Base-by-base conservation (phyloP, 768 basidiomycete species). In the Phylloporus sp. region DNA sequence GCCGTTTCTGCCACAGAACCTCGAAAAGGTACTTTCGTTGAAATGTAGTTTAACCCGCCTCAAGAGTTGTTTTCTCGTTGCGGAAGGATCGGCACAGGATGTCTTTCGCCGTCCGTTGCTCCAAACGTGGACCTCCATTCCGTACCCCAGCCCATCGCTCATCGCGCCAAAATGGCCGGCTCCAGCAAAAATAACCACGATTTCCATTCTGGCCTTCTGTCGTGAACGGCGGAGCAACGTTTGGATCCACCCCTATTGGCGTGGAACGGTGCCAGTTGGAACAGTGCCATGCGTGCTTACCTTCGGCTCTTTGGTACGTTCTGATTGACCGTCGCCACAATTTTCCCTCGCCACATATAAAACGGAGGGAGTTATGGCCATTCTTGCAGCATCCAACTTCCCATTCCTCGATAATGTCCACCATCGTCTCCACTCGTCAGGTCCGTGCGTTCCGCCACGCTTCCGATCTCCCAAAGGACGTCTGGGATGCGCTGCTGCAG, bases 401-500 rank as follows among this genome's bases (percentile, higher is more conserved):
- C 43, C 41, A 3, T 24, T 18, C 27, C 28, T 45, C 54, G 6
- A 45, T 22, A 42, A 70, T 70, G 68, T 35, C 52, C 18, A 45
- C 5, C 31, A 12, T 5, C 32, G 27, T 23, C 34, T 6, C 41
- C 8, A 3, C 41, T 45, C 42, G 13, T 23, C 56, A 50, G 47
- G 39, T 54, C 22, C 10, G 15, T 13, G 6, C 52, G 2, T 61
- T 47, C 53, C 48, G 4, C 8, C 26, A 45, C 6, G 52, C 58
- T 2, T 7, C 42, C 1, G 53, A 57, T 9, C 36, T 78, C 9
- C 34, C 57, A 1, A 5, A 39, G 3, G 34, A 58, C 1, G 70
- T 73, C 3, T 72, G 71, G 69, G 50, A 51, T 2, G 57, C 60
- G 2, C 50, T 79, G 12, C 34, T 24, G 1, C 52, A 47, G 5